A percentile compares a stretch with the other conserved stretches of the same genome.
Evolutionary conservation across 495 filamentous ascomycete genomes (phyloP).

Genomic region (Thozetella sp.): DNA sequence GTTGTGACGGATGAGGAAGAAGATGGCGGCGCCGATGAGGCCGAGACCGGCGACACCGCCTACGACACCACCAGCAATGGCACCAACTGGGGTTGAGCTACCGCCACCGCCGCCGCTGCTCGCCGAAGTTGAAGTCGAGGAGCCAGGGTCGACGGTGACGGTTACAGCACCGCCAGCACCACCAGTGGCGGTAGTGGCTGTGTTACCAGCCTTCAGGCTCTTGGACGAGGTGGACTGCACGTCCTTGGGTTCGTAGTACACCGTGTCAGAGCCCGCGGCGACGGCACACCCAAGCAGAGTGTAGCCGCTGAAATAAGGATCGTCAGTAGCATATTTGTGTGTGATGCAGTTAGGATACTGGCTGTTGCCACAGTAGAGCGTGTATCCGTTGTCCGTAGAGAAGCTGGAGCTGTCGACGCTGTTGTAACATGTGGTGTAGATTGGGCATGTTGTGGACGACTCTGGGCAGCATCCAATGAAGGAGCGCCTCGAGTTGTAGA

Average conservation of each 20-base stretch:
- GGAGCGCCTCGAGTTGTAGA: slow-evolving; percentile 15
- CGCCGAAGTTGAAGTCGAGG: slow-evolving; percentile 3
- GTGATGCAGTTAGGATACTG: slow-evolving; percentile 24
- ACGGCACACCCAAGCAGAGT: slow-evolving; percentile 25
- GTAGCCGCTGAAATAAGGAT: slow-evolving; percentile 11
- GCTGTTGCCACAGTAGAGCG: slow-evolving; percentile 18
- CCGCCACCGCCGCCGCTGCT: not conserved
- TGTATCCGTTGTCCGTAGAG: slow-evolving; percentile 22
- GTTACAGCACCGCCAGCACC: not conserved
- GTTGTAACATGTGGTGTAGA: slow-evolving; percentile 22
- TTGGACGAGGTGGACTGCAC: not conserved
- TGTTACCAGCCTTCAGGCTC: not conserved
- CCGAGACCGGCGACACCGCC: slow-evolving; percentile 43
- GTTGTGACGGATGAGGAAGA: slow-evolving; percentile 37
- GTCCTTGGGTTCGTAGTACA: slow-evolving; percentile 10
- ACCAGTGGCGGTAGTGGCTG: not conserved
- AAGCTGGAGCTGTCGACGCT: slow-evolving; percentile 9
- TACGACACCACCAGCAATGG: slow-evolving; percentile 51
- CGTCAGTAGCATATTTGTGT: slow-evolving; percentile 15
- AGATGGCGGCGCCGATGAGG: slow-evolving; percentile 38
- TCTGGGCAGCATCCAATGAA: slow-evolving; percentile 29
- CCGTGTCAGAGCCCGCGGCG: slow-evolving; percentile 25
- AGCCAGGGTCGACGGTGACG: not conserved
- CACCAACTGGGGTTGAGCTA: slow-evolving; percentile 27
- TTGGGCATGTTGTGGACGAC: slow-evolving; percentile 7